These are phyloP conservation scores for Phaeomoniella chlamydospora DNA, from an alignment of 2,329 filamentous ascomycete species.

Conservation along the genomic window DNA sequence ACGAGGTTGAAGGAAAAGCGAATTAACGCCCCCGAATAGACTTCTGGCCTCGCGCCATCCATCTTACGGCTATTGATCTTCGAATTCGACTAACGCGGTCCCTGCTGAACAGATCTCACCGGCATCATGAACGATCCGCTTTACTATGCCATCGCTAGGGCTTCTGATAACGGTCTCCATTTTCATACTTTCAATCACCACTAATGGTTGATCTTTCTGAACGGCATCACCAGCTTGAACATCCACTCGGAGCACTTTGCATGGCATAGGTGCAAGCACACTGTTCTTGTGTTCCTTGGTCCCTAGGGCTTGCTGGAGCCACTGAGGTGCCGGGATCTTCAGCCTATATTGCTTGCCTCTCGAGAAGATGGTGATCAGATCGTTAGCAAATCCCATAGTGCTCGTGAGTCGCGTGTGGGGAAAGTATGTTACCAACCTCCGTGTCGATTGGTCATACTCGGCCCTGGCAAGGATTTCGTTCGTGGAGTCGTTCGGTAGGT, in stretches of 20 bases:
- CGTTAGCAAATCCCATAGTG: slow-evolving; percentile 46
- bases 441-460: slow-evolving; percentile 24
- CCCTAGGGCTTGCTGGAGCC: slow-evolving; percentile 79
- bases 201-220: slow-evolving; percentile 70
- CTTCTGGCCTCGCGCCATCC: no score
- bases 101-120: slow-evolving; percentile 73
- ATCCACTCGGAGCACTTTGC: slow-evolving; percentile 85
- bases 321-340: slow-evolving; percentile 46
- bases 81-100: slow-evolving; percentile 60
- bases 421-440: slow-evolving; percentile 59
- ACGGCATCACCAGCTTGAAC: slow-evolving; percentile 70
- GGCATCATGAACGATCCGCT: slow-evolving; percentile 59
- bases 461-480: slow-evolving; percentile 30
- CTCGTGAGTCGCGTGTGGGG: slow-evolving; percentile 66
- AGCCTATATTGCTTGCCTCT: slow-evolving; percentile 44
- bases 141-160: slow-evolving; percentile 56
- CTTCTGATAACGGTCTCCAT: slow-evolving; percentile 77
- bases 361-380: slow-evolving; percentile 60
- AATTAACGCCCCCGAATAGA: no score
- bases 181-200: slow-evolving; percentile 87
- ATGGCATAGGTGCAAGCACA: slow-evolving; percentile 90
- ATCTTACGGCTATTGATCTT: no score
- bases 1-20: no score
- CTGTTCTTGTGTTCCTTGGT: slow-evolving; percentile 67
- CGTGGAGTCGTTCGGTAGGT: slow-evolving; percentile 23